These are phyloP conservation scores for Hortaea werneckii DNA, from an alignment of 2,329 filamentous ascomycete genomes.

Conservation along the genomic window DNA sequence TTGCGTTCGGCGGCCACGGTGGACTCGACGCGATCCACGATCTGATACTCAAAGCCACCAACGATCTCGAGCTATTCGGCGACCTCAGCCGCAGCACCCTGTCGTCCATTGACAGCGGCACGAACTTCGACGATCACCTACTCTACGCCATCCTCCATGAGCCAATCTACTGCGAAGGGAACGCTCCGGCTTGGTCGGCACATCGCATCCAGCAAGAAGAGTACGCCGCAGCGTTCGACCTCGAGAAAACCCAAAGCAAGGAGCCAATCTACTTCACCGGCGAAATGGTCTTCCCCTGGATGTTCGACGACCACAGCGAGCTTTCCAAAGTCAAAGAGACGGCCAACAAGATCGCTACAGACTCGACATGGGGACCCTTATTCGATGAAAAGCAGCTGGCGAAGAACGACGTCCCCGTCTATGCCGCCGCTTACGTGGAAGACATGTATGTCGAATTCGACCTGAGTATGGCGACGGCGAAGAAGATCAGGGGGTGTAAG, in stretches of 20 bases:
- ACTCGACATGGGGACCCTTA: constrained; percentile 60
- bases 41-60: constrained; percentile 57
- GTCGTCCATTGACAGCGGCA: constrained; percentile 54
- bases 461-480: constrained; percentile 62
- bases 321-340: constrained; percentile 58
- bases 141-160: constrained; percentile 86
- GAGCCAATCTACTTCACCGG: constrained; percentile 69
- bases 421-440: constrained; percentile 71
- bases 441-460: constrained; percentile 88
- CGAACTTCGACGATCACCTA: constrained; percentile 63
- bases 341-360: constrained; percentile 59
- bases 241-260: constrained; percentile 26
- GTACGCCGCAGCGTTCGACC: constrained; percentile 37
- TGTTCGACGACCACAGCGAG: constrained; percentile 73
- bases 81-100: constrained; percentile 65
- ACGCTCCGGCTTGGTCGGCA: constrained; percentile 65
- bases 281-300: constrained; percentile 84
- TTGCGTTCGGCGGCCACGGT: constrained; percentile 68
- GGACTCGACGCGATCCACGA: constrained; percentile 67
- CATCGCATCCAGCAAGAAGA: constrained; percentile 47
- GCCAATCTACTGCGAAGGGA: constrained; percentile 68
- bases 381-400: constrained; percentile 66
- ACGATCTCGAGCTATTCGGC: constrained; percentile 67
- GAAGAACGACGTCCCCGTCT: constrained; percentile 73
- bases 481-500: constrained; percentile 64